phyloP scores from a whole-genome alignment of 768 basidiomycete genomes.

The Suillus weaverae region DNA sequence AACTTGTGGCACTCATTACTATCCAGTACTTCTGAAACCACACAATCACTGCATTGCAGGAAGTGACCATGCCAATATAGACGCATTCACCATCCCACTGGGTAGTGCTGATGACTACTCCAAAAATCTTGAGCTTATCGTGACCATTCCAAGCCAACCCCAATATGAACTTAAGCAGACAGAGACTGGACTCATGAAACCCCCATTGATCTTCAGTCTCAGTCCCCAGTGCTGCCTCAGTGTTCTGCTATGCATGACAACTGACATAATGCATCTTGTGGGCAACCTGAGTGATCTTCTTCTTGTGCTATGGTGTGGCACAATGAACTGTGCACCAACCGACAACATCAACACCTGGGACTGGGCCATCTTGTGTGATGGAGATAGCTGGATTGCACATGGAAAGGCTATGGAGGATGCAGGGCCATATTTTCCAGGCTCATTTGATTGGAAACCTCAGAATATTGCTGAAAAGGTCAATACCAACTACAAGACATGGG shows the following conservation, averaged over 20 bases:
- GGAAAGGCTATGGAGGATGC: conserved; percentile 16
- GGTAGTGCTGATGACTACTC: conserved; percentile 6
- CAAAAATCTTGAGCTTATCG: neutral
- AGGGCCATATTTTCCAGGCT: conserved; percentile 17
- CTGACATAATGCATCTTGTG: conserved; percentile 44
- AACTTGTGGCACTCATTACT: conserved; percentile 26
- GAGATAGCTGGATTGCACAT: conserved; percentile 19
- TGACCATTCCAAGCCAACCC: conserved; percentile 10
- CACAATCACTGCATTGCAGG: conserved; percentile 20
- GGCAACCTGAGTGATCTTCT: conserved; percentile 29
- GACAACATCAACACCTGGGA: conserved; percentile 32
- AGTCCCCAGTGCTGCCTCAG: conserved; percentile 17
- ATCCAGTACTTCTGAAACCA: conserved; percentile 29
- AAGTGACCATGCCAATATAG: conserved; percentile 24
- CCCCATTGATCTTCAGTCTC: conserved; percentile 39
- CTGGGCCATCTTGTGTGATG: conserved; percentile 30
- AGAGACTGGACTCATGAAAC: conserved; percentile 37
- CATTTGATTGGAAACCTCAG: conserved; percentile 21
- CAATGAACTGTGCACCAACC: conserved; percentile 9
- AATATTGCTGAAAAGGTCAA: conserved; percentile 31
- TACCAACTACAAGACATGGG: conserved; percentile 31
- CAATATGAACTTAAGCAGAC: conserved; percentile 29
- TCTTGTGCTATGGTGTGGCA: conserved; percentile 24
- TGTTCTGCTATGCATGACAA: conserved; percentile 35
- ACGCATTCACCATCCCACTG: conserved; percentile 12